Conservation (phyloP, 2,329 filamentous ascomycete species). For the Sclerotinia subarctica region DNA sequence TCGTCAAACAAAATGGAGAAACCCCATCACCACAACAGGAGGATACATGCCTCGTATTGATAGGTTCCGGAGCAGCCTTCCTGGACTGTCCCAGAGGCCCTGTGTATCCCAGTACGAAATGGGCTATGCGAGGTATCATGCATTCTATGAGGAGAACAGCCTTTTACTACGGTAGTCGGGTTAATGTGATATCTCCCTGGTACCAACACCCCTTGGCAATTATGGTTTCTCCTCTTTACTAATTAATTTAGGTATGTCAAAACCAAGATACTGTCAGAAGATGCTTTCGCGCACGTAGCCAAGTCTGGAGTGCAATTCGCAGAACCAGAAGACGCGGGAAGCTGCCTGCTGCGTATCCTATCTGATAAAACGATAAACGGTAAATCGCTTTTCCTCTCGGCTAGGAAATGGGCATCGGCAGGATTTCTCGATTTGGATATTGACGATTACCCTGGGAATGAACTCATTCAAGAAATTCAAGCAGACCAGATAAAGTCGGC, state of each 20-base stretch:
- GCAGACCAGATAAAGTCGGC: not conserved
- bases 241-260: not conserved
- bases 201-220: not conserved
- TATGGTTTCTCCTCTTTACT: not conserved
- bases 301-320: not conserved
- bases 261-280: not conserved
- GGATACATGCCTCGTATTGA: not conserved
- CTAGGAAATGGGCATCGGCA: not conserved
- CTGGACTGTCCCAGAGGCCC: not conserved
- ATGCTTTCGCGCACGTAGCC: not conserved
- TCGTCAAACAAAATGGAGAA: not conserved
- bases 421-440: not conserved
- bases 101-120: not conserved
- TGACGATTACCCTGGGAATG: slow-evolving; percentile 2
- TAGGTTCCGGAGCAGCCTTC: not conserved
- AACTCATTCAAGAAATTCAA: not conserved
- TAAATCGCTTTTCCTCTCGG: not conserved
- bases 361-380: not conserved
- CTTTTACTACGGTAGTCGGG: not conserved
- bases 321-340: not conserved
- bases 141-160: not conserved
- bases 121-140: not conserved
- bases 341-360: not conserved
- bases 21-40: not conserved
- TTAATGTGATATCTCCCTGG: not conserved